Base-by-base conservation (phyloP, 2,329 filamentous ascomycete species). In the Phialophora expanda region DNA sequence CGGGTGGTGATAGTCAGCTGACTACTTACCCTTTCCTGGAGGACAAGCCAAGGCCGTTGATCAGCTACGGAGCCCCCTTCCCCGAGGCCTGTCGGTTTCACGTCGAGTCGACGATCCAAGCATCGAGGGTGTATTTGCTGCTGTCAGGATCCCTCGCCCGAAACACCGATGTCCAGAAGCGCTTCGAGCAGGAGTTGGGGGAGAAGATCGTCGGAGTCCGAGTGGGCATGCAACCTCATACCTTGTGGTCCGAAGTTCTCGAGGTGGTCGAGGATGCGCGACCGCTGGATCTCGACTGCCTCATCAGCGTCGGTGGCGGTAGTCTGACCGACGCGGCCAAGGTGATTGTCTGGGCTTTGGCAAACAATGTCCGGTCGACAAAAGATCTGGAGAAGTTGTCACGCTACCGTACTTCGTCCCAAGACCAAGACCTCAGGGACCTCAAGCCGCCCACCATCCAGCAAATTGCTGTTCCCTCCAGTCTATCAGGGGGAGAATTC, bases 251-350 rank as follows among this genome's bases (percentile, higher is more conserved):
- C 17, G 55, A 57, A 57, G 55, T 57, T 12, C 32, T 57, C 22
- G 55, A 57, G 12, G 55, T 57, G 17, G 41, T 57, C 8, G 26
- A 57, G 20, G 55, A 57, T n/a, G 32, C 38, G 6, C 32, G 24
- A 44, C n/a, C 32, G 17, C 55, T 57, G 0, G 12, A 57, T 24
- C 82, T 98, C 94, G 78, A 98, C 93, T 77, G 82, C 30, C 24
- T 64, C 48, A 55, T 64, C 9, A 54, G 56, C 44, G 72, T 86
- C 2, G 84, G 85, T 2, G 84, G 79, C 1, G 84, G 85, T 0
- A 85, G 82, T 53, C 71, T 86, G 24, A 85, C 83, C 0, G 84
- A 87, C 70, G 83, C 77, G 0, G 84, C 83, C 0, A 87, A 86
- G 72, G 76, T 86, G 1, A 74, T 83, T 32, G 75, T 80, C 5